These are phyloP conservation scores for Cladosporium halotolerans DNA, from an alignment of 2,329 filamentous ascomycete genomes.

Conservation along the genomic window DNA sequence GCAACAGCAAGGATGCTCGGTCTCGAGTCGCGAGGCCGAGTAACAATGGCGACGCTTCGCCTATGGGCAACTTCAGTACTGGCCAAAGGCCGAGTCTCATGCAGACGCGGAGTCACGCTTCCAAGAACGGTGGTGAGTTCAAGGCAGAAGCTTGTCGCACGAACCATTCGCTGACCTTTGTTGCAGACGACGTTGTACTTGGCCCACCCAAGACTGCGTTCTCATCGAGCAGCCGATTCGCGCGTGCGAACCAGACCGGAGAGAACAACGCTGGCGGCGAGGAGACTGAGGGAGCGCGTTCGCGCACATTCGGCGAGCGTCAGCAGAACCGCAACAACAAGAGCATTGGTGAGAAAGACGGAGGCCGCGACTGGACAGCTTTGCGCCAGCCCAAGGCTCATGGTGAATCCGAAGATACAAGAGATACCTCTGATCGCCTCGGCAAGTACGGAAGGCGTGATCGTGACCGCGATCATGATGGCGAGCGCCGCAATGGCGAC, in stretches of 20 bases:
- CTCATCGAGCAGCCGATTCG: constrained; percentile 61
- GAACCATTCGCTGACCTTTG: constrained; percentile 34
- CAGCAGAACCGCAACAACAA: constrained; percentile 37
- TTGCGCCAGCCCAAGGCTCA: constrained; percentile 57
- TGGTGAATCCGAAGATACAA: constrained; percentile 48
- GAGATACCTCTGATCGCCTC: constrained; percentile 55
- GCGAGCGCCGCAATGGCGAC: constrained; percentile 59
- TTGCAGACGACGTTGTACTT: constrained; percentile 74
- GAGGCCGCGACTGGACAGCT: constrained; percentile 55
- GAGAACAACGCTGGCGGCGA: constrained; percentile 32
- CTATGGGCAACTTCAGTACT: constrained; percentile 33
- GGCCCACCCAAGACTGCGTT: constrained; percentile 80
- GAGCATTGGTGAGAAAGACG: constrained; percentile 29
- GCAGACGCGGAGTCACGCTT: constrained; percentile 21
- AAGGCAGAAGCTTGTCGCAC: background rate
- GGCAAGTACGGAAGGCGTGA: constrained; percentile 39
- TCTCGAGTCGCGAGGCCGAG: constrained; percentile 8
- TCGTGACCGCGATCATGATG: constrained; percentile 37
- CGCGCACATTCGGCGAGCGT: constrained; percentile 39
- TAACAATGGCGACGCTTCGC: constrained; percentile 18
- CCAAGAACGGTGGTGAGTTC: constrained; percentile 23
- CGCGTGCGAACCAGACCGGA: constrained; percentile 28
- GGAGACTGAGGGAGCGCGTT: constrained; percentile 23
- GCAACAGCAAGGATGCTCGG: constrained; percentile 5
- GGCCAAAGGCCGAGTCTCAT: constrained; percentile 27